Evolutionary conservation across 176 grass and related monocot species (phyloP).

Genomic region (Hordeum marinum): DNA sequence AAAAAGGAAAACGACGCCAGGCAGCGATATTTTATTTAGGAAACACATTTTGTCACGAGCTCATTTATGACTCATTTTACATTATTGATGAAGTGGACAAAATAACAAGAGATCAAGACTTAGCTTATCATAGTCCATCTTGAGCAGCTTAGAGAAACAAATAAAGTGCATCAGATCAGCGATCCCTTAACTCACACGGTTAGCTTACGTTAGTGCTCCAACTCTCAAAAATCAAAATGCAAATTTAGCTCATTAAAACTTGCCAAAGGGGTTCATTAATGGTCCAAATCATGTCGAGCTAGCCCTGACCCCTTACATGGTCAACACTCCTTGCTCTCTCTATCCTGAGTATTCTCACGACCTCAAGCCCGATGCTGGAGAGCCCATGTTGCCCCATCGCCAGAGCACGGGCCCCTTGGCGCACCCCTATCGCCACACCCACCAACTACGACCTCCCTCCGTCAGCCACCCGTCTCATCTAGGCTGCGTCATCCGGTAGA

Average conservation of each 20-base stretch:
- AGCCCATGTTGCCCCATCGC: too few relatives aligned
- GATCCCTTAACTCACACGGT: background rate
- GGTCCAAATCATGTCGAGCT: background rate
- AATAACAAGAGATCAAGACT: background rate
- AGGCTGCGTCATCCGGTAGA: too few relatives aligned
- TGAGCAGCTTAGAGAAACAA: background rate
- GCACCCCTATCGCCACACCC: too few relatives aligned
- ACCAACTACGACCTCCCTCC: too few relatives aligned
- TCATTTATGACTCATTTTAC: background rate
- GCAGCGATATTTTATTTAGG: background rate
- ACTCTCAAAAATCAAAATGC: background rate
- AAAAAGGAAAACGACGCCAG: background rate
- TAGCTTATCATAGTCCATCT: background rate
- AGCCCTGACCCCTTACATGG: background rate
- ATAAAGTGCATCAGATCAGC: background rate
- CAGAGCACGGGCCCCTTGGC: too few relatives aligned
- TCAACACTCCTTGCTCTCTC: background rate
- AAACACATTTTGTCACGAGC: background rate
- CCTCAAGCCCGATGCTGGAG: too few relatives aligned
- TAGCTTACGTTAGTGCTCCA: background rate
- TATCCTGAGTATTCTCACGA: background rate
- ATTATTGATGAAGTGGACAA: background rate
- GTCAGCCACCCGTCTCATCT: too few relatives aligned
- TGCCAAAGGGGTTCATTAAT: background rate
- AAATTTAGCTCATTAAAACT: background rate